Evolutionary conservation across 305 asterid genomes (phyloP), one percentile per base, ranked within the genome.

Genomic region (Plantago coronopus): DNA sequence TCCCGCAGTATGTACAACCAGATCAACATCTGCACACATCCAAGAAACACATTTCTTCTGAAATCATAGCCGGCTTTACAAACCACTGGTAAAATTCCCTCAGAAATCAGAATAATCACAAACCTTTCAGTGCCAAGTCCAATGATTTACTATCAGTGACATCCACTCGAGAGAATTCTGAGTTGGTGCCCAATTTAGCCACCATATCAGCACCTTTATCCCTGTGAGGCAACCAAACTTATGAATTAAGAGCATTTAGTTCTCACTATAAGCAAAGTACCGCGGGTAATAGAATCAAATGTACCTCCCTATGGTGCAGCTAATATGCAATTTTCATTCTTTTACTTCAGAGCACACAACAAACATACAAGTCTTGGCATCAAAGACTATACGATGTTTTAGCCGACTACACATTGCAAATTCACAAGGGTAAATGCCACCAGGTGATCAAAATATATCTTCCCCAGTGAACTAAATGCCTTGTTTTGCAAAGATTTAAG

Each of bases 1-100:
- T 49, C 98, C 96, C 40, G 98, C 89, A 16, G 95, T 64, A 61
- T 88, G 95, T 74, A 86, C 84, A 48, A 91, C 90, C 67, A 91
- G 86, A 83, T 88, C 96, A 59, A 81, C 93, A 62, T 81, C 98
- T 88, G 78, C 79, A 79, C 56, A 57, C 38, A 55, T 13, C 18
- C 31, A 16, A 10, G 29, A 18, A 40, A 29, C 1, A 29, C 5
- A 54, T 0, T 11, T 27, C 14, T 15, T 16, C 0, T n/a, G n/a
- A 17, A 19, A 61, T 20, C 5, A 45, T n/a, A 44, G 31, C 40
- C 17, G 1, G 2, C 21, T 9, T n/a, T 31, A 17, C 54, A 6
- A 38, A 55, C 40, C 27, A 51, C 9, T 51, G 25, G 10, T 3
- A 15, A 56, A 56, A 69, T 23, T 9, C 46, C 57, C 40, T 59